Conservation (phyloP, 495 filamentous ascomycete genomes). For the Parathielavia appendiculata region DNA sequence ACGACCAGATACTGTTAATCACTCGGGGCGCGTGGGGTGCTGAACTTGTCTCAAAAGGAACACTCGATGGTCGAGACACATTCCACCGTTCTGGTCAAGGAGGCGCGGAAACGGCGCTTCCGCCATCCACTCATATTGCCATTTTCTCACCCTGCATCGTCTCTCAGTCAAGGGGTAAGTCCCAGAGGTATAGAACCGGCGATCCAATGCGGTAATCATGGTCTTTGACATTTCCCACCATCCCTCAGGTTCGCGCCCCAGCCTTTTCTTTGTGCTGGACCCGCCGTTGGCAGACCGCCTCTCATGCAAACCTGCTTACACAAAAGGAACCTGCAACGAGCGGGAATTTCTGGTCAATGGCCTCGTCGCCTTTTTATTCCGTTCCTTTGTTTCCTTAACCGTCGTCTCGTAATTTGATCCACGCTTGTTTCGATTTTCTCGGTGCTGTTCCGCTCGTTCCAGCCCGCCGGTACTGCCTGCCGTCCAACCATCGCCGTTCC, state of each 20-base stretch:
- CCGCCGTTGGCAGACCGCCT: conserved; percentile 12
- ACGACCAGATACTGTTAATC: conserved; percentile 1
- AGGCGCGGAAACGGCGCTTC: conserved; percentile 18
- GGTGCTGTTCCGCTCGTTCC: conserved; percentile 9
- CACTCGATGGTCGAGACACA: conserved; percentile 14
- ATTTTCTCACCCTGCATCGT: background rate
- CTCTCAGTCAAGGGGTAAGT: conserved; percentile 14
- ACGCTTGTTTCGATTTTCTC: conserved; percentile 11
- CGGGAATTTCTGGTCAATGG: conserved; percentile 18
- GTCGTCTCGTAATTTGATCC: conserved; percentile 10
- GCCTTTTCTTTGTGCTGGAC: conserved; percentile 20
- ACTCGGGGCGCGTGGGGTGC: conserved; percentile 8
- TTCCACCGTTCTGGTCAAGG: conserved; percentile 22
- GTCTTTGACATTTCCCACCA: conserved; percentile 20
- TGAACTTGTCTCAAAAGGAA: conserved; percentile 7
- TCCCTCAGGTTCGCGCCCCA: conserved; percentile 12
- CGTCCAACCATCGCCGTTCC: background rate
- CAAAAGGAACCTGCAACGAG: conserved; percentile 13
- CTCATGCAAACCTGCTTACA: conserved; percentile 3
- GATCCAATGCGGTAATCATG: conserved; percentile 19
- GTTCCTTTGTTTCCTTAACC: conserved; percentile 30
- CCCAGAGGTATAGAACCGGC: conserved; percentile 19
- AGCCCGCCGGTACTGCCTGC: background rate
- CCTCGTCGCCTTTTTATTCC: conserved; percentile 11
- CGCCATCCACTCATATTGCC: conserved; percentile 22